Evolutionary conservation across 495 filamentous ascomycete genomes (phyloP).

Genomic region (Xylaria grammica): DNA sequence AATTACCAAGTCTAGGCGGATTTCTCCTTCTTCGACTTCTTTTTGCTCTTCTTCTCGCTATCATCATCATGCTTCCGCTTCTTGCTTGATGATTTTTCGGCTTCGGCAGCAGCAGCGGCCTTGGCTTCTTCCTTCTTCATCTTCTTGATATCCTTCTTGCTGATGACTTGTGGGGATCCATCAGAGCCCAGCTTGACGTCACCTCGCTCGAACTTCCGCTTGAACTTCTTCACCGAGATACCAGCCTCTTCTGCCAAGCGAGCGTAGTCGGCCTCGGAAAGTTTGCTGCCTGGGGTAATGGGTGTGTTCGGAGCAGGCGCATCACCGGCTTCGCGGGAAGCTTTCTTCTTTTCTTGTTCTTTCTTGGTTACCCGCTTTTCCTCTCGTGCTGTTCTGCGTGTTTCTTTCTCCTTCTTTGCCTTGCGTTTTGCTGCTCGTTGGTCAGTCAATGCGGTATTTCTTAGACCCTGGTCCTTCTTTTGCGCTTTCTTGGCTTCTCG

Average conservation of each 20-base stretch:
- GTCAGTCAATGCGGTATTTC: constrained; percentile 41
- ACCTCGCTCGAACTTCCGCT: constrained; percentile 72
- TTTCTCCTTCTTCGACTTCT: constrained; percentile 51
- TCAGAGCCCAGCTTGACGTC: constrained; percentile 64
- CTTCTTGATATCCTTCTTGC: constrained; percentile 80
- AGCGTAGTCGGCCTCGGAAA: constrained; percentile 54
- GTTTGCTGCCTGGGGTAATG: constrained; percentile 42
- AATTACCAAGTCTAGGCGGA: constrained; percentile 30
- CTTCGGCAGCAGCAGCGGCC: constrained; percentile 29
- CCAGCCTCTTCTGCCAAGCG: constrained; percentile 65
- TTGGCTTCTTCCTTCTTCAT: constrained; percentile 69
- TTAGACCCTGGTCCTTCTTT: constrained; percentile 28
- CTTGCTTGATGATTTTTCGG: constrained; percentile 30
- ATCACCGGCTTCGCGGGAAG: constrained; percentile 38
- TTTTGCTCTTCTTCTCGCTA: constrained; percentile 52
- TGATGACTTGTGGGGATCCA: constrained; percentile 65
- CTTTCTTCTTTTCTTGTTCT: constrained; percentile 44
- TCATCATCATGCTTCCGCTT: constrained; percentile 42
- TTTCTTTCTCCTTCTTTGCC: constrained; percentile 50
- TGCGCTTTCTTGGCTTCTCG: constrained; percentile 39
- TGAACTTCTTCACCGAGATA: constrained; percentile 70
- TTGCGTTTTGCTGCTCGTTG: constrained; percentile 50
- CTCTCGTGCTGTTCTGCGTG: constrained; percentile 39
- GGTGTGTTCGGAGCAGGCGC: constrained; percentile 16
- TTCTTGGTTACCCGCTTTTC: constrained; percentile 52